phyloP scores from a whole-genome alignment of 2,329 filamentous ascomycete species.

The Colletotrichum magnum region DNA sequence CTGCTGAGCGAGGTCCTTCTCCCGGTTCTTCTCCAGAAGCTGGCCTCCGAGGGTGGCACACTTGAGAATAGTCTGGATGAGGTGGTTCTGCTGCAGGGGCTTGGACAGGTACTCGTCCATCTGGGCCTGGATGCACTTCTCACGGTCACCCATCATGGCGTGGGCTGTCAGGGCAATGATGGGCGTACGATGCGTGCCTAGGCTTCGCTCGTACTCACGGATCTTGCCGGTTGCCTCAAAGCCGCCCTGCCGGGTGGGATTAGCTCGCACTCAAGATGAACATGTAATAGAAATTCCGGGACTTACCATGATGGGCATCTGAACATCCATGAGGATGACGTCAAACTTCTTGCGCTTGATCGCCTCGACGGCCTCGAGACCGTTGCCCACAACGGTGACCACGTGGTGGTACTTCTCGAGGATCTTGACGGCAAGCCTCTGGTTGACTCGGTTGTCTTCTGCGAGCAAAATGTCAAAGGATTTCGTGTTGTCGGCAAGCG shows the following conservation, averaged over 20 bases:
- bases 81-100: constrained; percentile 94
- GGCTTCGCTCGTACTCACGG: constrained; percentile 89
- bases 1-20: constrained; percentile 69
- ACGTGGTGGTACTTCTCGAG: constrained; percentile 96
- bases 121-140: constrained; percentile 98
- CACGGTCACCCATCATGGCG: constrained; percentile 97
- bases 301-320: constrained; percentile 98
- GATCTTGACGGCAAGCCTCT: constrained; percentile 95
- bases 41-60: constrained; percentile 92
- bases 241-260: constrained; percentile 73
- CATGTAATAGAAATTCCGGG: constrained; percentile 32
- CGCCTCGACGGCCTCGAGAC: constrained; percentile 92
- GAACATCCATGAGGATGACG: constrained; percentile 98
- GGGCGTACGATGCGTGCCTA: constrained; percentile 85
- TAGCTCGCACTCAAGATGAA: constrained; percentile 34
- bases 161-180: constrained; percentile 98
- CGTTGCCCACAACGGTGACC: constrained; percentile 94
- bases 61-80: constrained; percentile 98
- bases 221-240: constrained; percentile 99
- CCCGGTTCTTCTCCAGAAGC: constrained; percentile 82
- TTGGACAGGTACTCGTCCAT: constrained; percentile 99
- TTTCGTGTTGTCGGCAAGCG: constrained; percentile 92
- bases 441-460: constrained; percentile 98
- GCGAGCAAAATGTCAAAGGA: constrained; percentile 96
- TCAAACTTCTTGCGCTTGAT: constrained; percentile 94